phyloP scores from a whole-genome alignment of 2,329 filamentous ascomycete genomes.

The Botryotinia calthae region DNA sequence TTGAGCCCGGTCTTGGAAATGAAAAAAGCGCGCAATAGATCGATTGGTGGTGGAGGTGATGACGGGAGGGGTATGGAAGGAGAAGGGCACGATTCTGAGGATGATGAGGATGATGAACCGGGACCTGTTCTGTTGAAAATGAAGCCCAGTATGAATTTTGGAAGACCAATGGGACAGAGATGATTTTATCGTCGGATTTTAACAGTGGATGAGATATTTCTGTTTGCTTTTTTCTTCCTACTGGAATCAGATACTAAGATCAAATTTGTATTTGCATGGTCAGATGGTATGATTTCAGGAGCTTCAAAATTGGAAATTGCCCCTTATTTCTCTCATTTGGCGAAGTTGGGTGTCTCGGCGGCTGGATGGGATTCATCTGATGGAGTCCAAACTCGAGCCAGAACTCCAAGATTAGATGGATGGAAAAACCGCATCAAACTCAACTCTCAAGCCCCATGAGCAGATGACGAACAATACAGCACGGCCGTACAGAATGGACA shows the following conservation, averaged over 20 bases:
- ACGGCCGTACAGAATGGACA: not conserved
- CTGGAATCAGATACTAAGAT: not conserved
- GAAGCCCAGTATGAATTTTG: constrained; percentile 34
- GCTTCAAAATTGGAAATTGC: not conserved
- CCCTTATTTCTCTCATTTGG: not conserved
- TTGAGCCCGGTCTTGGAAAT: constrained; percentile 18
- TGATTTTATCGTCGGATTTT: not conserved
- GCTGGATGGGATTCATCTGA: not conserved
- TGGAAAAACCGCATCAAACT: not conserved
- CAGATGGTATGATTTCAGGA: not conserved
- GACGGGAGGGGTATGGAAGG: constrained; percentile 17
- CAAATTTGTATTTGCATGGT: not conserved
- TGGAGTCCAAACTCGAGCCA: not conserved
- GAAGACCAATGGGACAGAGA: constrained; percentile 29
- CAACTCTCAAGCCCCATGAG: not conserved
- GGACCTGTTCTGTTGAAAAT: constrained; percentile 27
- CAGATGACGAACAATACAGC: not conserved
- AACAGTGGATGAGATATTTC: not conserved
- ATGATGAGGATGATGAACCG: constrained; percentile 21
- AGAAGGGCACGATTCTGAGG: constrained; percentile 18
- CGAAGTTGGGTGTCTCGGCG: not conserved
- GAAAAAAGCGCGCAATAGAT: constrained; percentile 1
- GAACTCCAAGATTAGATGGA: not conserved
- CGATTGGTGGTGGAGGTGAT: constrained; percentile 2
- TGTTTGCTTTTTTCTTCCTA: not conserved